Conservation (phyloP, 495 filamentous ascomycete genomes). For the Penicillium waksmanii region DNA sequence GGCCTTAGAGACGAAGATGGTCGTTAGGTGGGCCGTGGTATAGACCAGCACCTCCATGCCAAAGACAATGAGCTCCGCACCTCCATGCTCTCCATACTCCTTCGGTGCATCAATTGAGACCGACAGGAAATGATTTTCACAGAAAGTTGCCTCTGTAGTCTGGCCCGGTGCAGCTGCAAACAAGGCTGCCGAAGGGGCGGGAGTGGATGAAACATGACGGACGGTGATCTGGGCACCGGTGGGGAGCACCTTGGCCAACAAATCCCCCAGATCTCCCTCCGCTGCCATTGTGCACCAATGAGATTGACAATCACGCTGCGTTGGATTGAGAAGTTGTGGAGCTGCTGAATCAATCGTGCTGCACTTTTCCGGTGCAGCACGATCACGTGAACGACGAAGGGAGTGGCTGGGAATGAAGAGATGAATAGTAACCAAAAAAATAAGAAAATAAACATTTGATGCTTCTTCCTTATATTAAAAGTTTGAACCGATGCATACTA, state of each 20-base stretch:
- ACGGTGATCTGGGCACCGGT: slow-evolving; percentile 69
- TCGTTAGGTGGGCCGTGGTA: slow-evolving; percentile 76
- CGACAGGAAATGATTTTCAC: slow-evolving; percentile 85
- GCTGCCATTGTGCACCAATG: slow-evolving; percentile 33
- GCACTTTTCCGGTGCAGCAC: not conserved
- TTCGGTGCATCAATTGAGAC: slow-evolving; percentile 59
- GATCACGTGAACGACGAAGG: slow-evolving; percentile 26
- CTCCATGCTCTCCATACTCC: slow-evolving; percentile 22
- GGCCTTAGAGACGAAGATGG: slow-evolving; percentile 93
- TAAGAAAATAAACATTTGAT: not conserved
- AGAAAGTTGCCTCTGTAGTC: slow-evolving; percentile 73
- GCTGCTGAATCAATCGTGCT: slow-evolving; percentile 7
- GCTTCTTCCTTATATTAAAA: not conserved
- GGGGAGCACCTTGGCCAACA: slow-evolving; percentile 72
- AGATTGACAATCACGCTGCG: slow-evolving; percentile 24
- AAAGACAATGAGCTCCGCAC: slow-evolving; percentile 59
- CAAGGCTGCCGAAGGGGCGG: slow-evolving; percentile 69
- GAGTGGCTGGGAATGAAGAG: not conserved
- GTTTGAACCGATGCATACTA: no score
- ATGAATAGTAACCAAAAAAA: not conserved
- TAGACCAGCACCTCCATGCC: slow-evolving; percentile 69
- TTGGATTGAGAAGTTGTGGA: slow-evolving; percentile 26
- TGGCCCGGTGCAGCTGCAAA: slow-evolving; percentile 76
- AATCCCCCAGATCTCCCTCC: slow-evolving; percentile 45
- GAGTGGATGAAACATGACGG: slow-evolving; percentile 87